Evolutionary conservation across 441 rosid species (phyloP), one percentile per base, ranked within the genome.

Genomic region (Brassica hybrid): DNA sequence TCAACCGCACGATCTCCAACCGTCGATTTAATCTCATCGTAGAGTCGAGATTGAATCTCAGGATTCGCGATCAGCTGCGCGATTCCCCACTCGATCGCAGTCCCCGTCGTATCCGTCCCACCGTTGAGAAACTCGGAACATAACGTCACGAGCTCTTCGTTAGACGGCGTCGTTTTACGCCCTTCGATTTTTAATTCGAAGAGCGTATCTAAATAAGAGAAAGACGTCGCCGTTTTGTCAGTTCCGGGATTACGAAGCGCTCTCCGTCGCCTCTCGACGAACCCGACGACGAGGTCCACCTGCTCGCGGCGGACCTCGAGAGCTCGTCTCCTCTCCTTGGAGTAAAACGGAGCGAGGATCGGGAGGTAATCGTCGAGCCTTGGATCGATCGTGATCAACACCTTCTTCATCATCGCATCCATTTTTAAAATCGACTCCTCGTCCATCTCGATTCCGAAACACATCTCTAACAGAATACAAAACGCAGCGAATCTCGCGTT

Each of bases 361-460:
- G 99, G 99, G 25, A 94, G 88, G 69, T 86, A 93, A 82, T 94
- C 99, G 56, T 94, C 99, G 57, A 94, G 88, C 73, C 93, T 77
- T 1, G 97, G 97, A 52, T 86, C 83, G 45, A 90, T 82, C 7
- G 82, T 83, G 17, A 93, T 83, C 67, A 94, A 50, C 2, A 92
- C 92, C 2, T 82, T 73, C 73, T 91, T 94, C 99, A 94, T 87
- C 48, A 85, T 54, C 58, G 85, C 76, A 77, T 89, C 97, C 86
- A 91, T 88, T 43, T 50, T 84, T 58, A 78, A 67, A 12, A 89
- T 79, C 10, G 93, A 80, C n/a, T 90, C 89, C 73, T 92, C 97
- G 41, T 90, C 92, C 97, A 94, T 90, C 62, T 88, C 92, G 19
- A 92, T 82, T 1, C 98, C 98, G 45, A 90, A 92, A 76, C 93